These are phyloP conservation scores for Neurospora tetraspora DNA, from an alignment of 495 filamentous ascomycete genomes.

Conservation along the genomic window DNA sequence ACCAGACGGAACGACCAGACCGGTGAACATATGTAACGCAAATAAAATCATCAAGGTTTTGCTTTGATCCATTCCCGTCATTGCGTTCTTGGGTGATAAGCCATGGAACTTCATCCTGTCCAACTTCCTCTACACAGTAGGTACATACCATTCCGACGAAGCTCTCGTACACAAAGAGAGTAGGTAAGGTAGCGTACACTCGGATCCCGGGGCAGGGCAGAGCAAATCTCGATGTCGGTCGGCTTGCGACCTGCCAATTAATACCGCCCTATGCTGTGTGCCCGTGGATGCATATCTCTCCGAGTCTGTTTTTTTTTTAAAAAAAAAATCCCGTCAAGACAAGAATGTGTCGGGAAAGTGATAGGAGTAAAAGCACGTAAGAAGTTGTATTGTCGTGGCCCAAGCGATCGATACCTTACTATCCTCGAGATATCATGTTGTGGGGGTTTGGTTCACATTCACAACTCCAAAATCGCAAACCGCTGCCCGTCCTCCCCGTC, in stretches of 20 bases:
- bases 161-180: background rate
- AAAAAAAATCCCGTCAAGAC: background rate
- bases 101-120: background rate
- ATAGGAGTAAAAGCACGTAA: background rate
- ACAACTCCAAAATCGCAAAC: background rate
- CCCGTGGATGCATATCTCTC: background rate
- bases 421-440: background rate
- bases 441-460: background rate
- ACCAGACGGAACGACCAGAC: background rate
- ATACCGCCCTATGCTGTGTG: background rate
- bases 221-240: background rate
- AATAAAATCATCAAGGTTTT: background rate
- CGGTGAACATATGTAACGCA: background rate
- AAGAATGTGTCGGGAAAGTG: background rate
- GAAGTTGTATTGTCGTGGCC: background rate
- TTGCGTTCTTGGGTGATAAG: background rate
- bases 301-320: background rate
- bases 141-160: background rate
- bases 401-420: background rate
- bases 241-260: background rate
- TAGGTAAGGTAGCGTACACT: background rate
- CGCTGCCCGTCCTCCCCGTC: background rate
- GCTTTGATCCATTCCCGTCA: background rate
- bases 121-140: background rate
- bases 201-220: background rate